A percentile compares a stretch with the other conserved stretches of the same genome.
Conservation (phyloP, 2,329 filamentous ascomycete genomes). For the Aspergillus sp. region DNA sequence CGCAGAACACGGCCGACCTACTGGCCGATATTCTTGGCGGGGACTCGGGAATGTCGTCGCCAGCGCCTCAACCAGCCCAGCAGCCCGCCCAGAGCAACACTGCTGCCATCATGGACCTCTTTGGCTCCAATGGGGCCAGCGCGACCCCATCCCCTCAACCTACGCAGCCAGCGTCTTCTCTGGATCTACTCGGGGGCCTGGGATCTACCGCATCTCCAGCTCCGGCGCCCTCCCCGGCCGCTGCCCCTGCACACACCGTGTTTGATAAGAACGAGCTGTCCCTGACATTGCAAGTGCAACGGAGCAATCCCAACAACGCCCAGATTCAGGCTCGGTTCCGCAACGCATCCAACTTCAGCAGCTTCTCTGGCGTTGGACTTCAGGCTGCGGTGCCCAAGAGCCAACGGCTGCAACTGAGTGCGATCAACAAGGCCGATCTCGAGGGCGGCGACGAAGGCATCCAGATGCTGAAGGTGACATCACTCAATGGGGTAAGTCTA, state of each 20-base stretch:
- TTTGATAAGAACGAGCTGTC: slow-evolving; percentile 85
- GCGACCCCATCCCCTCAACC: slow-evolving; percentile 48
- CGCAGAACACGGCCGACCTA: slow-evolving; percentile 76
- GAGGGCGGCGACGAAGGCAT: slow-evolving; percentile 77
- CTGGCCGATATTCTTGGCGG: slow-evolving; percentile 89
- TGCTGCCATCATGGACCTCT: slow-evolving; percentile 87
- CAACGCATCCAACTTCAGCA: slow-evolving; percentile 66
- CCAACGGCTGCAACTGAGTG: slow-evolving; percentile 88
- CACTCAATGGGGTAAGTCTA: slow-evolving; percentile 80
- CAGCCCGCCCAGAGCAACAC: slow-evolving; percentile 56
- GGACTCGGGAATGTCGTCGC: slow-evolving; percentile 55
- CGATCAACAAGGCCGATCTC: slow-evolving; percentile 79
- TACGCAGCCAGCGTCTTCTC: slow-evolving; percentile 44
- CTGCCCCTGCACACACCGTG: slow-evolving; percentile 61
- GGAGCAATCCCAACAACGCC: slow-evolving; percentile 66
- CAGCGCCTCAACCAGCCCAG: slow-evolving; percentile 54
- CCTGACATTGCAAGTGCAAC: slow-evolving; percentile 79
- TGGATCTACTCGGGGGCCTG: slow-evolving; percentile 41
- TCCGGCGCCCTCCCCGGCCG: slow-evolving; percentile 44
- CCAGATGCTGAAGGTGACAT: slow-evolving; percentile 84
- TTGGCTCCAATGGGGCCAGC: slow-evolving; percentile 51
- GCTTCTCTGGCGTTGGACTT: slow-evolving; percentile 73
- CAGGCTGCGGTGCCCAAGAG: slow-evolving; percentile 96
- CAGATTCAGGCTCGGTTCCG: slow-evolving; percentile 82
- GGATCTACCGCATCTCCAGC: slow-evolving; percentile 51